These are phyloP conservation scores for Onygenales sp. DNA, from an alignment of 2,329 filamentous ascomycete genomes.

Conservation along the genomic window DNA sequence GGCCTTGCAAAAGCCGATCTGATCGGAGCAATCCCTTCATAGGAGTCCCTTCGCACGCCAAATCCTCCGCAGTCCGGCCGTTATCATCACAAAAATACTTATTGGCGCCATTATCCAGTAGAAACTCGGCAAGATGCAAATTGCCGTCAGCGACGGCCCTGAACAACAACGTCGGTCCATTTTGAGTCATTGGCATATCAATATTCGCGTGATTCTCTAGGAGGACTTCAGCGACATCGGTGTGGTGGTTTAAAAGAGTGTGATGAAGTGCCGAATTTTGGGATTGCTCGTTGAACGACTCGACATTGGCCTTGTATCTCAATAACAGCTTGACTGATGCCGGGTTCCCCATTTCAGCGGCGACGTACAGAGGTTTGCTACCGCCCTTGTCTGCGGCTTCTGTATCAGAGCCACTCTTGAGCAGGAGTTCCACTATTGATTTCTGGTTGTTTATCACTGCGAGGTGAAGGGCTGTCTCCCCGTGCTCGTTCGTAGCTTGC, in stretches of 20 bases:
- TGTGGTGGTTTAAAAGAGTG: neutral
- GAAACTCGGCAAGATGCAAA: constrained; percentile 2
- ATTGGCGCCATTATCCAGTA: constrained; percentile 8
- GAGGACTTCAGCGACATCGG: neutral
- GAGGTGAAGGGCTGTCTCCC: constrained; percentile 1
- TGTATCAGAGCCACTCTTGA: neutral
- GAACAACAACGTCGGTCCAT: constrained; percentile 1
- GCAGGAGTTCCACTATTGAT: neutral
- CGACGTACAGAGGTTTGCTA: neutral
- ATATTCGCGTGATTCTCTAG: neutral
- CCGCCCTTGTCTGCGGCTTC: neutral
- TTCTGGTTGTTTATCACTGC: neutral
- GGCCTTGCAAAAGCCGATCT: constrained; percentile 6
- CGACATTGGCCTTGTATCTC: constrained; percentile 2
- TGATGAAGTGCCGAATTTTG: constrained; percentile 1
- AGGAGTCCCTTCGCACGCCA: neutral
- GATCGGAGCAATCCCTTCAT: constrained; percentile 5
- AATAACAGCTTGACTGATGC: neutral
- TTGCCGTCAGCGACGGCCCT: constrained; percentile 4
- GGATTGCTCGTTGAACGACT: neutral
- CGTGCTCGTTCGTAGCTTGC: neutral
- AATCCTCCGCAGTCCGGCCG: constrained; percentile 4
- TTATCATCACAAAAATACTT: constrained; percentile 3
- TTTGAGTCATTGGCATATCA: neutral
- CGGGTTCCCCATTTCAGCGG: neutral